phyloP scores from a whole-genome alignment of 352 stramenopile genomes.

The Phytopythium oedochilum region DNA sequence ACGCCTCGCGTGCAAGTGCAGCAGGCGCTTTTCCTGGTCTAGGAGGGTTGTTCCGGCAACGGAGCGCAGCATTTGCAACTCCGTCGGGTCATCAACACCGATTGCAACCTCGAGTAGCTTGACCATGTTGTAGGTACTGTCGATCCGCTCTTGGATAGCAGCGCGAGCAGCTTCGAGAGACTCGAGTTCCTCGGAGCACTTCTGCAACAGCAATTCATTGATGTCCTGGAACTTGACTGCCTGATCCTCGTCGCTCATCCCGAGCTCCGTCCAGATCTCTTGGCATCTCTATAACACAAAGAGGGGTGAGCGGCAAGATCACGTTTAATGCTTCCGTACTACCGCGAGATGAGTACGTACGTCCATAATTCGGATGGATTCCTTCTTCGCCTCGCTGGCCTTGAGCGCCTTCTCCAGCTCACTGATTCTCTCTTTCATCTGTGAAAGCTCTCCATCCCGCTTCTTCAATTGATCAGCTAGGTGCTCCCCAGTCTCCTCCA shows the following conservation, averaged over 20 bases:
- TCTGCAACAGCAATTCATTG: slow-evolving; percentile 46
- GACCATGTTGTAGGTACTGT: slow-evolving; percentile 28
- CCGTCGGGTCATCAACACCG: slow-evolving; percentile 23
- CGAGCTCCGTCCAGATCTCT: slow-evolving; percentile 63
- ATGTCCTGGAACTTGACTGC: slow-evolving; percentile 58
- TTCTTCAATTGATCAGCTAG: slow-evolving; percentile 21
- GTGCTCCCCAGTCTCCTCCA: slow-evolving; percentile 18
- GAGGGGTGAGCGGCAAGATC: not conserved
- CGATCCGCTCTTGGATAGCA: slow-evolving; percentile 42
- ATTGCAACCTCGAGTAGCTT: slow-evolving; percentile 44
- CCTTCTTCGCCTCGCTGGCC: slow-evolving; percentile 46
- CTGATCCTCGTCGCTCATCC: slow-evolving; percentile 43
- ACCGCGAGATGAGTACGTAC: slow-evolving; percentile 20
- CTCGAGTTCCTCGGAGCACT: slow-evolving; percentile 60
- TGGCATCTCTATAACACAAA: slow-evolving; percentile 39
- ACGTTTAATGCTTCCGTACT: slow-evolving; percentile 1
- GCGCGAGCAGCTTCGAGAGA: slow-evolving; percentile 38
- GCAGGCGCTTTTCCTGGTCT: slow-evolving; percentile 50
- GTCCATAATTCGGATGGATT: slow-evolving; percentile 53
- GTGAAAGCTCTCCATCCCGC: slow-evolving; percentile 20
- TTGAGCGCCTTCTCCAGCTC: slow-evolving; percentile 31
- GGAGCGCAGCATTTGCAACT: slow-evolving; percentile 27
- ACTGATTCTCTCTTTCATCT: slow-evolving; percentile 19
- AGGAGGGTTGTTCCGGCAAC: slow-evolving; percentile 38
- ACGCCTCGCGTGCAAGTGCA: slow-evolving; percentile 20